Conservation (phyloP, 2,329 filamentous ascomycete genomes). For the Aspergillus tamarii region DNA sequence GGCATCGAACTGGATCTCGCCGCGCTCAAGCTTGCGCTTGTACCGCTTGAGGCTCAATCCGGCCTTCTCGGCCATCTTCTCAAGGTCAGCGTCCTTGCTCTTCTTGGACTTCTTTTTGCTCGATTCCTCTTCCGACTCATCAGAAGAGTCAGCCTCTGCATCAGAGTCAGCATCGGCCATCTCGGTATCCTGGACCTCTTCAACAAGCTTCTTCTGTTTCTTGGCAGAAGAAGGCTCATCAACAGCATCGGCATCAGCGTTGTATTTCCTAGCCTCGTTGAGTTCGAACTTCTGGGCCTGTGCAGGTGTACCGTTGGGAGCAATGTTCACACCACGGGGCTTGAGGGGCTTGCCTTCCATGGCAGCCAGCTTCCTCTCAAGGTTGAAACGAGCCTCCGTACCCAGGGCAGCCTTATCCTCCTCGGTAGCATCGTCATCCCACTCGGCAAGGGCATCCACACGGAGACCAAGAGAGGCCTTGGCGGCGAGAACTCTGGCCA, state of each 20-base stretch:
- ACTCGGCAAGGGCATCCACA: constrained; percentile 84
- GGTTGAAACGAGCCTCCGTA: constrained; percentile 57
- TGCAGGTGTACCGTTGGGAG: constrained; percentile 68
- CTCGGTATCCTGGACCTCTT: constrained; percentile 50
- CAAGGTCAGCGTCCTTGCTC: constrained; percentile 51
- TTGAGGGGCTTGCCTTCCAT: constrained; percentile 90
- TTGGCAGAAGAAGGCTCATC: constrained; percentile 57
- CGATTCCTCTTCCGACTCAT: constrained; percentile 34
- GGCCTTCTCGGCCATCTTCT: constrained; percentile 66
- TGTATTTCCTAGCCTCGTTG: constrained; percentile 93
- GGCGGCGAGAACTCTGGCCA: constrained; percentile 91
- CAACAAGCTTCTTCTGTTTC: constrained; percentile 51
- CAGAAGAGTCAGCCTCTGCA: constrained; percentile 33
- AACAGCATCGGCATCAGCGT: constrained; percentile 87
- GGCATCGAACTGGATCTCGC: constrained; percentile 68
- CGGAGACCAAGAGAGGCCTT: constrained; percentile 92
- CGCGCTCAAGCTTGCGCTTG: constrained; percentile 75
- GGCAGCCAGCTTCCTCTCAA: constrained; percentile 53
- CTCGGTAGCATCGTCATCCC: constrained; percentile 77
- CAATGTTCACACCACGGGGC: constrained; percentile 73
- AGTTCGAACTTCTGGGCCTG: constrained; percentile 75
- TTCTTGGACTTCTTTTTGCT: constrained; percentile 46
- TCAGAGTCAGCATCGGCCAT: constrained; percentile 46
- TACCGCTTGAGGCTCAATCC: constrained; percentile 76
- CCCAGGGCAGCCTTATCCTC: constrained; percentile 86